These are phyloP conservation scores for Fusarium sarcochroum DNA, from an alignment of 2,329 filamentous ascomycete species.

Conservation along the genomic window DNA sequence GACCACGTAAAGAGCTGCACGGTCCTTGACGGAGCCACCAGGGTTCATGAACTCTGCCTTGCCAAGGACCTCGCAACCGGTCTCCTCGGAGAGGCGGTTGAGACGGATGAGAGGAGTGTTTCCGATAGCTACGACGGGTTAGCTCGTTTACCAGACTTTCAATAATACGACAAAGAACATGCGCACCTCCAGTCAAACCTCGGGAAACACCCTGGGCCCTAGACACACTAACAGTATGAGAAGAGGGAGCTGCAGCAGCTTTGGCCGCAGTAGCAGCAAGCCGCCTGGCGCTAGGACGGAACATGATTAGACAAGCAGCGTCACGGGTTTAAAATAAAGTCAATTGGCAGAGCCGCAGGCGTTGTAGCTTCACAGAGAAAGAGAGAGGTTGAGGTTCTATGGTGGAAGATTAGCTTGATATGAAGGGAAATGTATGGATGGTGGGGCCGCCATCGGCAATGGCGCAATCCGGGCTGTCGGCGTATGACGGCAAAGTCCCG, in stretches of 20 bases:
- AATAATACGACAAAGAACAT: constrained; percentile 1
- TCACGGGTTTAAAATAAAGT: constrained; percentile 10
- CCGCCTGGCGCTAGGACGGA: constrained; percentile 76
- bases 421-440: constrained; percentile 31
- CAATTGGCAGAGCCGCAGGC: constrained; percentile 33
- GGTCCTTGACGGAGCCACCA: constrained; percentile 95
- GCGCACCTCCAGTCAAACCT: constrained; percentile 84
- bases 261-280: constrained; percentile 71
- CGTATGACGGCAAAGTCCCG: constrained; percentile 24
- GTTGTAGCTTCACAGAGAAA: constrained; percentile 12
- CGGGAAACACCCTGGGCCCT: constrained; percentile 84
- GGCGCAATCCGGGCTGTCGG: constrained; percentile 50
- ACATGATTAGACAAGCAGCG: constrained; percentile 64
- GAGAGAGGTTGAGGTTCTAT: constrained; percentile 19
- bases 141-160: not conserved
- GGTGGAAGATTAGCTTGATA: constrained; percentile 28
- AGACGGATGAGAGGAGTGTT: constrained; percentile 96
- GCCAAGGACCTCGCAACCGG: constrained; percentile 92
- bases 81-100: constrained; percentile 88
- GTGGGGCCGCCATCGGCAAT: constrained; percentile 52
- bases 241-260: constrained; percentile 59
- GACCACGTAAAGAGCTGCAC: constrained; percentile 93
- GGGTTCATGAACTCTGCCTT: constrained; percentile 99
- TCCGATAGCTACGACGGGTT: constrained; percentile 79
- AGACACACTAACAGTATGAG: constrained; percentile 80